Base-by-base conservation (phyloP, 768 basidiomycete species). In the Dacryopinax primogenitus region DNA sequence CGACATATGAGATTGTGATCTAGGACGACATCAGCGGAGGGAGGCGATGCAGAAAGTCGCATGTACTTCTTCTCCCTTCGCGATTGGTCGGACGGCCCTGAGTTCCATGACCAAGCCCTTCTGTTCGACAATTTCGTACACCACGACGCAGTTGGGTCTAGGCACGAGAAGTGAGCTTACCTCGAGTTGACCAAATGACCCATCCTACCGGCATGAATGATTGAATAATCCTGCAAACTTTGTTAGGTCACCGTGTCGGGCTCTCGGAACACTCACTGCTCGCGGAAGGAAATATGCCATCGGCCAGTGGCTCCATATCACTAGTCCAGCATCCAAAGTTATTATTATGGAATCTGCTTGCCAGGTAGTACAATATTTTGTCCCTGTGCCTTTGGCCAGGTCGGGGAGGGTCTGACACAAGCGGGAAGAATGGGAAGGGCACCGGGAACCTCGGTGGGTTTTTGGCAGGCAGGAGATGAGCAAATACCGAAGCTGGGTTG, bases 151-250 rank as follows among this genome's bases (percentile, higher is more conserved):
- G 26, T 58, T 58, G 4, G 51, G 51, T 30, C 51, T 58, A 32
- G 2, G 18, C 4, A 18, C 30, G 21, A 28, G 9, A 28, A 28
- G 3, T 58, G 26, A 4, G 51, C 26, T 4, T 30, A 3, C 26
- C 3, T 41, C 76, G 69, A 7, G 71, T 73, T 86, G 88, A 71
- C 82, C 86, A 33, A 82, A 77, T 28, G 81, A 82, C 16, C 86
- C 86, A 68, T 88, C 90, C 1, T 90, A 88, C 18, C 80, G 69
- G 73, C 90, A 92, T 2, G 87, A 88, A 70, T 92, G 90, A 71
- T 92, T 92, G 76, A 91, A 89, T 13, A 83, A 71, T n/a, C 88
- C 51, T 58, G 30, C 11, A 26, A 23, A 30, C 2, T 3, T 11
- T 30, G 51, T 58, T 21, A 58, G 37, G 12, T 39, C n/a, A 28